Base-by-base conservation (phyloP, 345 rosid species). In the Pugionium dolabratum region DNA sequence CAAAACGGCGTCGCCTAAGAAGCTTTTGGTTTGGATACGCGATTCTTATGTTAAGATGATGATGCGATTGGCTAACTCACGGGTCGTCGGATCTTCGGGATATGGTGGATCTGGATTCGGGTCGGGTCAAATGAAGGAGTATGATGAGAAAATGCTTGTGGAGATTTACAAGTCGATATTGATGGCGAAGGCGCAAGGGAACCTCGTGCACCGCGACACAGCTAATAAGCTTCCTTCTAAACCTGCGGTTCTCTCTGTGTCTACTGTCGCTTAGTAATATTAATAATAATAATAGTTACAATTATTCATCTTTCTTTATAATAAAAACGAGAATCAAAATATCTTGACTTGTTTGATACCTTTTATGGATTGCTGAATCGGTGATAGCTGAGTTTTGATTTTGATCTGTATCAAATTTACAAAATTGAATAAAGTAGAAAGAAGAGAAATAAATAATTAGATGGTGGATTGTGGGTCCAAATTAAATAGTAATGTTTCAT, bases 11-110 rank as follows among this genome's bases (percentile, higher is more conserved):
- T 75, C 78, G 34, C 89, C 91, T 6, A 85, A 78, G 78, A 79
- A 70, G 75, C 36, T 81, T 29, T 26, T 85, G 39, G 76, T 78
- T 10, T 83, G 87, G 86, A 62, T 87, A 4, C 79, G 95, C 0
- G 91, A 87, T 59, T 82, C 89, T 6, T 87, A 85, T 72, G 88
- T 85, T 45, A 87, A 80, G 31, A 78, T 82, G 87, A 85, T 87
- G 91, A 62, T 87, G 65, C 54, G 80, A 11, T 27, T 88, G 51
- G 86, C 88, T 6, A 79, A 70, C 43, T 81, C 88, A 3, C 75
- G 77, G 54, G 81, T 64, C 25, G 47, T 70, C 6, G 67, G 75
- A 62, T 28, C 69, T 10, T 70, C 80, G 71, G 64, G 71, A 9
- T 66, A 76, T 32, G 75, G 62, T 65, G 76, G 71, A 28, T 66